Percentiles rank a stretch among this genome's conserved stretches.
These are phyloP conservation scores for Aspergillus versicolor DNA, from an alignment of 2,329 filamentous ascomycete genomes.

Conservation along the genomic window DNA sequence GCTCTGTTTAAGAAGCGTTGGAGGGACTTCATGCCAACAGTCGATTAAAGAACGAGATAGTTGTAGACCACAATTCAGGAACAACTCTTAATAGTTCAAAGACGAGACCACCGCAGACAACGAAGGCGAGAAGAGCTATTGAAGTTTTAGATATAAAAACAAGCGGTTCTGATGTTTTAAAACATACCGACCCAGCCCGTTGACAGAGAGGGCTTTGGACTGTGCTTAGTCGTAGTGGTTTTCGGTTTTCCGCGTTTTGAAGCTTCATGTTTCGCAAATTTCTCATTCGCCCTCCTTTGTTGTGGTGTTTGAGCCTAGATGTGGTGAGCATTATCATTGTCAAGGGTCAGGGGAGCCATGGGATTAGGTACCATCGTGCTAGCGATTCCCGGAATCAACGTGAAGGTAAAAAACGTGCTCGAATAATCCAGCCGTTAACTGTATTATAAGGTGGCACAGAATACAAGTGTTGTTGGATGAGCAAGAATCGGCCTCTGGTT, in stretches of 20 bases:
- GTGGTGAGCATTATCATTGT: background rate
- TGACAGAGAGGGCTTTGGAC: slow-evolving; percentile 55
- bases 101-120: slow-evolving; percentile 60
- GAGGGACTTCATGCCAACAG: slow-evolving; percentile 19
- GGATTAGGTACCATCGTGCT: background rate
- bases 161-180: background rate
- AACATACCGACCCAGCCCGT: slow-evolving; percentile 61
- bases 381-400: no score
- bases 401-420: no score
- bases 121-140: slow-evolving; percentile 61
- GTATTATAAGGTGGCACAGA: no score
- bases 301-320: slow-evolving; percentile 62
- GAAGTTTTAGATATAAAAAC: slow-evolving; percentile 15
- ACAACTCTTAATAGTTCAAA: slow-evolving; percentile 55
- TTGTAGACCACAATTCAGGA: slow-evolving; percentile 40
- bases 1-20: background rate
- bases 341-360: background rate
- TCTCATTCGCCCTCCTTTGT: slow-evolving; percentile 64
- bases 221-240: slow-evolving; percentile 48
- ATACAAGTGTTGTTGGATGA: background rate
- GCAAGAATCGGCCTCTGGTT: background rate
- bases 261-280: slow-evolving; percentile 59
- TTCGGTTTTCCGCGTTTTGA: slow-evolving; percentile 59
- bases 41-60: slow-evolving; percentile 28
- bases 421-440: no score